Percentiles rank a stretch among this genome's conserved stretches.
phyloP scores from a whole-genome alignment of 805 yeast species.

The Suhomyces emberorum region DNA sequence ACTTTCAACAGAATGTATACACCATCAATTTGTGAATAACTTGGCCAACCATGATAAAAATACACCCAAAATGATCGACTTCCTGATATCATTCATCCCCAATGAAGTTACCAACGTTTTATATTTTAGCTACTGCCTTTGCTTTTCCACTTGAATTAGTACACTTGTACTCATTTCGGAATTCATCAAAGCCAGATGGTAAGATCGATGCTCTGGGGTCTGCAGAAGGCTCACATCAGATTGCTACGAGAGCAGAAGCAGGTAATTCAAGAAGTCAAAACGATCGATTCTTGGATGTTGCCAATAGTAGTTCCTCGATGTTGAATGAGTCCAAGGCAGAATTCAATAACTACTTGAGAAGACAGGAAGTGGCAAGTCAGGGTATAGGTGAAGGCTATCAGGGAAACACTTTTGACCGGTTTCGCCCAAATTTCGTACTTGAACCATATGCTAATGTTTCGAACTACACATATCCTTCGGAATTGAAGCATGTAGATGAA shows the following conservation, averaged over 20 bases:
- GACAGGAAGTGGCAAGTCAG: too few species aligned
- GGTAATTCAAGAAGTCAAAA: slow-evolving; percentile 39
- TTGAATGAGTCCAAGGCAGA: too few species aligned
- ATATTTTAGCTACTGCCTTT: not conserved
- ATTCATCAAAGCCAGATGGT: not conserved
- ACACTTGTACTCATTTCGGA: not conserved
- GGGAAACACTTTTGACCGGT: slow-evolving; percentile 15
- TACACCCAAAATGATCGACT: too few species aligned
- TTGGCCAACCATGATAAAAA: too few species aligned
- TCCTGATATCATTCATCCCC: not conserved
- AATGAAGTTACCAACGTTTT: not conserved
- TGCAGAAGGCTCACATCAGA: slow-evolving; percentile 28
- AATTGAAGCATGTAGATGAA: slow-evolving; percentile 30
- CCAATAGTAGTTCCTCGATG: slow-evolving; percentile 41
- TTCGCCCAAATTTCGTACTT: slow-evolving; percentile 20
- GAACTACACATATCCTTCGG: slow-evolving; percentile 51
- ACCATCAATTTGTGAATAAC: too few species aligned
- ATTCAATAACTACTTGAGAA: too few species aligned
- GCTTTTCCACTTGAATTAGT: not conserved
- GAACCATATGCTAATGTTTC: slow-evolving; percentile 16
- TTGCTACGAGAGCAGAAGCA: slow-evolving; percentile 36
- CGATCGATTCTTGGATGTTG: slow-evolving; percentile 61
- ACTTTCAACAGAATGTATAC: too few species aligned
- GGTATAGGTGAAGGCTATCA: slow-evolving; percentile 33
- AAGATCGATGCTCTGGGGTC: slow-evolving; percentile 28